Evolutionary conservation across 805 yeast genomes (phyloP), one percentile per base, ranked within the genome.

Genomic region (Tetrapisispora fleetii): DNA sequence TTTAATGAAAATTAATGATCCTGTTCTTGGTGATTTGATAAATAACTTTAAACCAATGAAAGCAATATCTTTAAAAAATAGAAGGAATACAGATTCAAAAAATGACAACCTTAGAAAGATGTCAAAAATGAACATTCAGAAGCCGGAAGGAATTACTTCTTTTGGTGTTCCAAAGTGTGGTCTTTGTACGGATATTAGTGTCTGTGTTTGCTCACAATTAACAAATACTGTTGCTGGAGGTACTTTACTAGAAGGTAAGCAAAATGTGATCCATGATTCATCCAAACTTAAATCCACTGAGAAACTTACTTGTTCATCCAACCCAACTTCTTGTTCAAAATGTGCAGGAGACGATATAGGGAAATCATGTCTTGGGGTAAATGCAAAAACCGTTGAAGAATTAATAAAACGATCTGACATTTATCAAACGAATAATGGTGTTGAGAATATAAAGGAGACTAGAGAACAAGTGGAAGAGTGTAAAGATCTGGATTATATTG

Each of bases 131-230:
- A 39, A 37, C 33, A 35, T 36, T 24, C 46, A 27, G 45, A 48
- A 19, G 2, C 13, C 41, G 2, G 21, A n/a, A 13, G 8, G 21
- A 38, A 9, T 4, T 5, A n/a, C 33, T 7, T 40, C 33, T 37
- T 45, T 44, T 19, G 46, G 37, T 8, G 47, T 19, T n/a, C 37
- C 17, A 3, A 38, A 32, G 50, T 91, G 98, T 67, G 98, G 98
- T 0, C 90, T 91, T 65, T 91, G 98, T 61, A 79, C 95, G 0
- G 95, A 86, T 55, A 93, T 81, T 55, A 81, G 95, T 0, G 90
- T 95, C 2, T 91, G 98, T 67, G 85, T 91, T 2, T 91, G 97
- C 63, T 78, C 91, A 27, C 96, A 88, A 56, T 85, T 79, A 17
- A 78, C 76, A 1, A 67, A 53, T 33, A 19, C 37, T 37, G 39